phyloP scores from a whole-genome alignment of 2,329 filamentous ascomycete genomes.

The Akanthomyces muscarius region DNA sequence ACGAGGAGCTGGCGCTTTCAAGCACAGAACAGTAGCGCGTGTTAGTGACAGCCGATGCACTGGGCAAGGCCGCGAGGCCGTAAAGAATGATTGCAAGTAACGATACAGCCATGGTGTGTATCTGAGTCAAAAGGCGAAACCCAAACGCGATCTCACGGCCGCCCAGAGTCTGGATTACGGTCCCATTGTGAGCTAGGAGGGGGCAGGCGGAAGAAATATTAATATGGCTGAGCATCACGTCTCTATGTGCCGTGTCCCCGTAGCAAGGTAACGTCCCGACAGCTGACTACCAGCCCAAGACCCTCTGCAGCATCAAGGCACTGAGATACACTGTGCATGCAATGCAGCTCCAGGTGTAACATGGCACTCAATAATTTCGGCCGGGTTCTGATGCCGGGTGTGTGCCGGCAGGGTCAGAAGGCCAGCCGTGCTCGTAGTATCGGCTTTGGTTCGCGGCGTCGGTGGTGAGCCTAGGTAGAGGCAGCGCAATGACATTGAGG shows the following conservation, averaged over 20 bases:
- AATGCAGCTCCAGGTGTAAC: not conserved
- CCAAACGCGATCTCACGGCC: not conserved
- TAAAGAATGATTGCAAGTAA: slow-evolving; percentile 3
- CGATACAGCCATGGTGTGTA: slow-evolving; percentile 13
- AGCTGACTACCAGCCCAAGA: not conserved
- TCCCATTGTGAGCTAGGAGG: not conserved
- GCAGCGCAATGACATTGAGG: not conserved
- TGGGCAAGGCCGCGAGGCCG: slow-evolving; percentile 6
- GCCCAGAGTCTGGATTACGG: not conserved
- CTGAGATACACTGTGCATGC: not conserved
- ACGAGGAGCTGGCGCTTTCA: not conserved
- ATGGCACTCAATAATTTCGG: slow-evolving; percentile 2
- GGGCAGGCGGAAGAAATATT: not conserved
- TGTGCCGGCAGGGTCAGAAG: not conserved
- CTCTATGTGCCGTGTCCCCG: not conserved
- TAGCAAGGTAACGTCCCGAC: not conserved
- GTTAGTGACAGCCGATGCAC: slow-evolving; percentile 1
- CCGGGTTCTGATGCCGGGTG: not conserved
- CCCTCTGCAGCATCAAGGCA: not conserved
- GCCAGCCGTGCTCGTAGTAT: not conserved
- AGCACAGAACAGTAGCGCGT: slow-evolving; percentile 10
- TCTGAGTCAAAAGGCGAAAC: not conserved
- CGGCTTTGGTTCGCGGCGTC: not conserved
- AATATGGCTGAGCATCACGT: slow-evolving; percentile 7
- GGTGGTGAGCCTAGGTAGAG: not conserved